Evolutionary conservation across 805 yeast species (phyloP).

Genomic region (Candida endomychidarum): DNA sequence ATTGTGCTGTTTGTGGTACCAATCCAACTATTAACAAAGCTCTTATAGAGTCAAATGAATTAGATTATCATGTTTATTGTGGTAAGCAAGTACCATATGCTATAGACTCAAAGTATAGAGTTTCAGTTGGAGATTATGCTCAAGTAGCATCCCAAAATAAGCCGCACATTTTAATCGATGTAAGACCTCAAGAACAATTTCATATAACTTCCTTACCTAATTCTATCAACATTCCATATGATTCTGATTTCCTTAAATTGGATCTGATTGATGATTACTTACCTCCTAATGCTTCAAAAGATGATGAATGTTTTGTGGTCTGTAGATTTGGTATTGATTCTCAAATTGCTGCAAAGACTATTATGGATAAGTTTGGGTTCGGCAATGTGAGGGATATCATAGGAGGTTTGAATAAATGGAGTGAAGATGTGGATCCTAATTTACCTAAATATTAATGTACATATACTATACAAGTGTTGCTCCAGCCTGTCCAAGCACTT

Average conservation of each 20-base stretch:
- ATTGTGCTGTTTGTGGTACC: slow-evolving; percentile 67
- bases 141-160: slow-evolving; percentile 11
- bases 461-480: not conserved
- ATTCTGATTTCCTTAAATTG: slow-evolving; percentile 32
- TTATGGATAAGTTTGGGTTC: slow-evolving; percentile 52
- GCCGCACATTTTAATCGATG: slow-evolving; percentile 58
- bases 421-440: slow-evolving; percentile 52
- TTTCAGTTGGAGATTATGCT: slow-evolving; percentile 41
- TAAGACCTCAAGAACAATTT: slow-evolving; percentile 77
- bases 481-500: not conserved
- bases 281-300: slow-evolving; percentile 9
- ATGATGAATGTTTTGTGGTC: slow-evolving; percentile 51
- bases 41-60: slow-evolving; percentile 43
- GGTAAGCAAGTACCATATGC: slow-evolving; percentile 55
- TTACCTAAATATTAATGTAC: slow-evolving; percentile 62
- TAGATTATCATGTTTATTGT: slow-evolving; percentile 75
- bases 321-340: slow-evolving; percentile 95
- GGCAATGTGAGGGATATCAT: slow-evolving; percentile 58
- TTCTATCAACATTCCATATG: slow-evolving; percentile 65
- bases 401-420: slow-evolving; percentile 80
- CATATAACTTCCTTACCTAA: slow-evolving; percentile 59
- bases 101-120: slow-evolving; percentile 45
- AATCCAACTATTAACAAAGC: slow-evolving; percentile 49
- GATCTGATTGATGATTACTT: slow-evolving; percentile 20
- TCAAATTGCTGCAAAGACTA: slow-evolving; percentile 62